Evolutionary conservation across 2,329 filamentous ascomycete genomes (phyloP), one percentile per base, ranked within the genome.

Genomic region (Fusarium paranaense): DNA sequence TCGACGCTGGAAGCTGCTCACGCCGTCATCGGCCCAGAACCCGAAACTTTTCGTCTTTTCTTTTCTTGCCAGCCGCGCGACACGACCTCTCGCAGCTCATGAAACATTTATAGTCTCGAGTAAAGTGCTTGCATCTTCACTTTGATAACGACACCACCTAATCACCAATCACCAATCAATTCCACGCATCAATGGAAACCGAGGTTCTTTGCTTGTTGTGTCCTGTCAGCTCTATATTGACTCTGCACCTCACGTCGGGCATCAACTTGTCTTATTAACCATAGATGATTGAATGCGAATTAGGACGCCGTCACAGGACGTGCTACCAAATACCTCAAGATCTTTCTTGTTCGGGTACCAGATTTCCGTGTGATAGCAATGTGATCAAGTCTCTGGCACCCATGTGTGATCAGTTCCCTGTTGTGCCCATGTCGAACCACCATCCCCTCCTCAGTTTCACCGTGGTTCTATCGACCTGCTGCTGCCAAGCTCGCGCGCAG

Each of bases 71-170:
- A 60, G 10, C 59, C 25, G 37, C 25, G 33, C 35, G 6, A 33
- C 20, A 27, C 57, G 38, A 18, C 25, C 57, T 59, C 63, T 59
- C 16, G 18, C 58, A 62, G 13, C 42, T 50, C 38, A n/a, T 67
- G 69, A 74, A 62, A 75, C 72, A 67, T 42, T 30, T 57, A 11
- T 30, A 30, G 62, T 59, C 40, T 73, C 70, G 25, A 64, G 13
- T 67, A 73, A n/a, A 64, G 45, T 52, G 33, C 40, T 42, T n/a
- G 25, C 58, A 50, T 35, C 30, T 45, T 32, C 47, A 27, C 52
- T 30, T 58, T 32, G 16, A 33, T 16, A 5, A 64, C 47, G 40
- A 40, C 61, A 45, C 50, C n/a, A 47, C 32, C 25, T 6, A 42
- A 13, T 42, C 40, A 42, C 13, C 45, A 50, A 18, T 50, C 22